Evolutionary conservation across 2,329 filamentous ascomycete species (phyloP).

Genomic region (Rhytidhysteron rufulum): DNA sequence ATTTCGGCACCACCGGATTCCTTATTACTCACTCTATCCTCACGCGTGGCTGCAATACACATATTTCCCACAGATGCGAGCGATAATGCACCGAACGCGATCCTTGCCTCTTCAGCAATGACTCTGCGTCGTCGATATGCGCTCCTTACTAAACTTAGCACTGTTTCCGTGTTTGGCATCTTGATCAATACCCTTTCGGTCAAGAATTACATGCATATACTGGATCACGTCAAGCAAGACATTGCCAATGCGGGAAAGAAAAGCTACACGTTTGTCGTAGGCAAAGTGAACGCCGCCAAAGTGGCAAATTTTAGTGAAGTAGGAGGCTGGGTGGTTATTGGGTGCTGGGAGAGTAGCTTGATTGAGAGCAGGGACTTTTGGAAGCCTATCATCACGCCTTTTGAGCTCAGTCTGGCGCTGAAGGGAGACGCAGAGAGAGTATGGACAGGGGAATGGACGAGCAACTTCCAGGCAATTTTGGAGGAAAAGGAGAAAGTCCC

Average conservation of each 20-base stretch:
- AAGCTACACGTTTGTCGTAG: constrained; percentile 92
- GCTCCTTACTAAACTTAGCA: constrained; percentile 73
- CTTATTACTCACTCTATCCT: constrained; percentile 81
- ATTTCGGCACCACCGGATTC: constrained; percentile 76
- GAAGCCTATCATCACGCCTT: constrained; percentile 88
- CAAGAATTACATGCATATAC: constrained; percentile 79
- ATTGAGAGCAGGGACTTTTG: constrained; percentile 88
- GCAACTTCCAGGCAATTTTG: constrained; percentile 72
- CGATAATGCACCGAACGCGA: constrained; percentile 20
- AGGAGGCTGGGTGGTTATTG: constrained; percentile 94
- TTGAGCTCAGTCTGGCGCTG: constrained; percentile 79
- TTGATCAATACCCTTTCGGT: constrained; percentile 94
- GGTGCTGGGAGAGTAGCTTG: constrained; percentile 95
- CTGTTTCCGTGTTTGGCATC: constrained; percentile 83
- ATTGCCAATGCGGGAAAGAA: constrained; percentile 86
- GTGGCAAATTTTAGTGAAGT: constrained; percentile 95
- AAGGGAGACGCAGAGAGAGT: constrained; percentile 69
- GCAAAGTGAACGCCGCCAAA: constrained; percentile 93
- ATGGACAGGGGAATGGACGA: constrained; percentile 88
- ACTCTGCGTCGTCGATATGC: constrained; percentile 82
- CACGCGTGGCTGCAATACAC: constrained; percentile 72
- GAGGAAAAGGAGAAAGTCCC: constrained; percentile 24
- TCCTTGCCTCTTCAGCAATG: constrained; percentile 51
- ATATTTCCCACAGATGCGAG: constrained; percentile 63
- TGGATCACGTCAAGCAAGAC: constrained; percentile 66